Evolutionary conservation across 768 basidiomycete genomes (phyloP), one percentile per base, ranked within the genome.

Genomic region (Cytidiella melzeri): DNA sequence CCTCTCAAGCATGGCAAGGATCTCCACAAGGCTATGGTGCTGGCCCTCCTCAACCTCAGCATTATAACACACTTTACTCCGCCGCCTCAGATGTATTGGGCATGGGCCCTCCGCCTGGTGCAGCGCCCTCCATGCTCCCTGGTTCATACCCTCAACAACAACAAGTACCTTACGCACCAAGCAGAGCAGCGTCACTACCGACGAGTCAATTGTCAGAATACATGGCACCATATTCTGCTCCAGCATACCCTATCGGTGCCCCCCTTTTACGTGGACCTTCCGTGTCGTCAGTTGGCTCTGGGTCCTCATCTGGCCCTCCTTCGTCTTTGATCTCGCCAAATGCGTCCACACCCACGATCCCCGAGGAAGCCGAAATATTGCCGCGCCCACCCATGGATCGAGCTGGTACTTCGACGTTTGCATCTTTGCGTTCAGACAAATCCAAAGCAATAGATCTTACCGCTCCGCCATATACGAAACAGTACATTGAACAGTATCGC

Each of bases 401-500:
- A 20, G 73, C 79, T 2, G 78, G 73, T 37, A 84, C 81, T 13
- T 72, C 73, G 4, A 69, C 74, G 20, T 80, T 82, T 2, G 76
- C 83, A 18, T 62, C 70, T 27, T 74, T 74, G 18, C 74, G 76
- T n/a, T 77, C 80, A 4, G 71, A 75, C 46, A 86, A 84, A 67
- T 81, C 77, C 51, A 91, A 90, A 64, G 90, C 90, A 2, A 79
- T 92, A 40, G 90, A 92, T 64, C 71, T 92, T 50, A 80, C 73
- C 34, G 77, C 86, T 0, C 90, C 90, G 20, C 94, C 94, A 2
- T 94, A 83, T 65, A 96, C 92, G 15, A 94, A 92, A 63, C 86
- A 93, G 59, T 96, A 94, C 63, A 93, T 99, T 57, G 96, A 99
- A 62, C 87, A 96, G 64, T 99, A 99, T 69, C 89, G 96, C 18